phyloP scores from a whole-genome alignment of 2,329 filamentous ascomycete genomes.

The Graphiopsis chlorocephala region DNA sequence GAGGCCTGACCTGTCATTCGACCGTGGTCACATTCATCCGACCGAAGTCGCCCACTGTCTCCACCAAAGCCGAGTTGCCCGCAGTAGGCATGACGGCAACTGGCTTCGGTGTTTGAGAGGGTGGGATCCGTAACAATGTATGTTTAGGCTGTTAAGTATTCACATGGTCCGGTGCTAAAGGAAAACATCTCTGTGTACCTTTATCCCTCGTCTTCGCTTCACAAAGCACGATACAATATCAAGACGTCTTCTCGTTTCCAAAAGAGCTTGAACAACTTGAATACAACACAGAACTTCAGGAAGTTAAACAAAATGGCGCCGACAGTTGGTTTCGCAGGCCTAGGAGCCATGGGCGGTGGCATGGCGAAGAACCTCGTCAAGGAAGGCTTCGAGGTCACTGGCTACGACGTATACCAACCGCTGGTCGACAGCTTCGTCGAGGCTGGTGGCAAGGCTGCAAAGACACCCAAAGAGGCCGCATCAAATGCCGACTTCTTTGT shows the following conservation, averaged over 20 bases:
- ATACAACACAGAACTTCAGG: background rate
- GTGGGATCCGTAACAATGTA: background rate
- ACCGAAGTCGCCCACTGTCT: background rate
- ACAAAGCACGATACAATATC: background rate
- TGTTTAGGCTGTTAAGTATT: slow-evolving; percentile 10
- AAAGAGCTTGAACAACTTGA: background rate
- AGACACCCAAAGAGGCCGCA: slow-evolving; percentile 62
- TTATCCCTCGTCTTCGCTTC: background rate
- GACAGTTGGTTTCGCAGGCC: slow-evolving; percentile 60
- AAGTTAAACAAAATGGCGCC: background rate
- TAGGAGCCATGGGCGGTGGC: slow-evolving; percentile 78
- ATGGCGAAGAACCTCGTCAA: slow-evolving; percentile 74
- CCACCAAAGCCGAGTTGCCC: background rate
- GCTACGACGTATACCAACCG: slow-evolving; percentile 68
- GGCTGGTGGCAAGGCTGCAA: slow-evolving; percentile 59
- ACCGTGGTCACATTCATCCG: slow-evolving; percentile 7
- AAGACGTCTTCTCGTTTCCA: background rate
- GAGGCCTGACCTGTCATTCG: background rate
- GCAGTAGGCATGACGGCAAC: slow-evolving; percentile 1
- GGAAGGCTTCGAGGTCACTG: slow-evolving; percentile 64
- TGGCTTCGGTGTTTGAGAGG: slow-evolving; percentile 10
- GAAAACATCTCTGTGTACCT: background rate
- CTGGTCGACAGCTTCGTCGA: slow-evolving; percentile 63
- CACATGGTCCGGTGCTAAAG: background rate
- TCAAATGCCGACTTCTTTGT: slow-evolving; percentile 60